Base-by-base conservation (phyloP, 2,329 filamentous ascomycete species). In the Neospermospora avenae region DNA sequence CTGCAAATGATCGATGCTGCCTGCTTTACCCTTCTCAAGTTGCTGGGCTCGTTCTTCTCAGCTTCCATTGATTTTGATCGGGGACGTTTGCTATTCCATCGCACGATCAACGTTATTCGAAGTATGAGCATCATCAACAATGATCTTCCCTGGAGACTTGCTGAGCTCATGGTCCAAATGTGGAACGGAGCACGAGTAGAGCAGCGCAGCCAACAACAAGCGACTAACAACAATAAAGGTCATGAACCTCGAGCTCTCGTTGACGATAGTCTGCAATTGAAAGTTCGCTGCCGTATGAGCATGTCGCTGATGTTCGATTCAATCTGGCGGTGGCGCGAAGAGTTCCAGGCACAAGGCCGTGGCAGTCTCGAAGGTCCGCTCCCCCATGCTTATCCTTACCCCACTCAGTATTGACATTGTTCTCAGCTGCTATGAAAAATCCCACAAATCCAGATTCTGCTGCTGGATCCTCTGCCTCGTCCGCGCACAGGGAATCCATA, bases 1-100 rank as follows among this genome's bases (percentile, higher is more conserved):
- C 86, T 91, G 71, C 90, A 93, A 74, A 93, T 93, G 87, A 84
- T 92, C 59, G 84, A 93, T n/a, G 90, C 89, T 2, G 89, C 87
- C 4, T 86, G 87, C 3, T 92, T 92, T 68, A 86, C 89, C 1
- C 77, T 95, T 51, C 80, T 93, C 63, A 93, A 93, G 69, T 79
- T 93, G 59, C 87, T 93, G 75, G 84, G 87, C 53, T 91, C 89
- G 20, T 88, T 87, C 75, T 93, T 93, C 68, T 81, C 87, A 42
- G 82, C 82, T 66, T 85, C 86, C n/a, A 84, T 90, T 58, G 88
- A 92, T 66, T 84, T 84, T 59, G 81, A 86, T 39, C 80, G 85
- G 5, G 88, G 87, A 13, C 83, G 87, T 24, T 81, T 79, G 4
- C 81, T 91, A 11, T 92, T 93, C 70, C 83, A 90, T 65, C 80